Evolutionary conservation across 441 rosid genomes (phyloP), one percentile per base, ranked within the genome.

Genomic region (Populus hybrid): DNA sequence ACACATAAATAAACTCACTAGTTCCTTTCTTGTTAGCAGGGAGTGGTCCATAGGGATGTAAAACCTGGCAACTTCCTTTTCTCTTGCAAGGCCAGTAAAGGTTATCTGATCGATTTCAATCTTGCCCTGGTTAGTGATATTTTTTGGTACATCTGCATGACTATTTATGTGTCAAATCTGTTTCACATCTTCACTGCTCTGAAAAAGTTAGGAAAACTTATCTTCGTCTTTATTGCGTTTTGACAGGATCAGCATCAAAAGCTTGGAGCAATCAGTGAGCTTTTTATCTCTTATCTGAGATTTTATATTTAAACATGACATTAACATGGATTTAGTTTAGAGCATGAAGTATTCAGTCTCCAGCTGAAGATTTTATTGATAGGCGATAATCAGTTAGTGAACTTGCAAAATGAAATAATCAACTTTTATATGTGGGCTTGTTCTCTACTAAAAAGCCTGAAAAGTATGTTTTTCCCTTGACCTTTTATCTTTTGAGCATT

Each of bases 21-120:
- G 65, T 53, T 40, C 23, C 76, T 53, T 74, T 79, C 74, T 21
- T 65, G 28, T 75, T 53, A 73, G 70, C 88, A 94, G 99, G 97
- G 94, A 74, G 75, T 89, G 83, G 97, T 93, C 86, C 99, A 96
- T 57, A 93, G 97, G 83, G 99, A 97, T 89, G 97, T 97, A 70
- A 97, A 97, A 80, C 98, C 99, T 53, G 99, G 96, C 72, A 94
- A 96, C 85, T 96, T 96, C 82, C 97, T 96, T 67, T 96, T 92
- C 88, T 91, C 94, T 80, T 82, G 92, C 73, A 89, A 91, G 84
- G 84, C 88, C 69, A 89, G 70, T 75, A 90, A 84, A 84, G 99
- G 99, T 72, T 92, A 86, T 84, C 94, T 96, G 77, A 96, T 96
- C 63, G 98, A 96, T 83, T 96, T 96, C 86, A 96, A 96, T 85